Conservation (phyloP, 768 basidiomycete species). For the Gloeopeniophorella convolvens region DNA sequence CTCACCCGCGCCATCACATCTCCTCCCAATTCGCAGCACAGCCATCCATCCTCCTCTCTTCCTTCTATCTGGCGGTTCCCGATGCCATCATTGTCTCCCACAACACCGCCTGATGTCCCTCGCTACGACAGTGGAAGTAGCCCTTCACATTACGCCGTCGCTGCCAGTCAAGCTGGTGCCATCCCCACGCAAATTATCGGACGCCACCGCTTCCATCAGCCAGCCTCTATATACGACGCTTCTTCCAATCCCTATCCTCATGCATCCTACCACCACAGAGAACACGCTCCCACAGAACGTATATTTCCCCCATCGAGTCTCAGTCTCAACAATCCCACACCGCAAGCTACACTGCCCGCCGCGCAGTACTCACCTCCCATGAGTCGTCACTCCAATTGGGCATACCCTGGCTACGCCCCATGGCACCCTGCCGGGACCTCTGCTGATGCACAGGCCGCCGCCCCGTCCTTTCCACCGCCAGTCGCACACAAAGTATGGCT, state of each 20-base stretch:
- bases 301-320: neutral
- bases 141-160: too few relatives aligned
- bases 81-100: constrained; percentile 10
- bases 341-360: neutral
- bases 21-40: neutral
- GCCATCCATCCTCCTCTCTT: neutral
- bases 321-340: neutral
- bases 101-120: constrained; percentile 7
- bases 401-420: constrained; percentile 5
- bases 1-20: neutral
- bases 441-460: neutral
- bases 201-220: constrained; percentile 9
- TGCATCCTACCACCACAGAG: neutral
- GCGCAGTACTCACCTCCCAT: constrained; percentile 2
- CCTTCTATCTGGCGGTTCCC: constrained; percentile 4
- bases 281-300: neutral
- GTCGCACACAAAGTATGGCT: constrained; percentile 74
- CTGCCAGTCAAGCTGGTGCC: neutral
- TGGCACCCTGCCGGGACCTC: constrained; percentile 5
- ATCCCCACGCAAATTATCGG: neutral
- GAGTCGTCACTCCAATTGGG: constrained; percentile 2
- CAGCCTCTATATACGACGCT: constrained; percentile 11
- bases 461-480: constrained; percentile 34
- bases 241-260: neutral
- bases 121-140: neutral